Evolutionary conservation across 2,329 filamentous ascomycete species (phyloP).

Genomic region (Sporothrix brasiliensis): DNA sequence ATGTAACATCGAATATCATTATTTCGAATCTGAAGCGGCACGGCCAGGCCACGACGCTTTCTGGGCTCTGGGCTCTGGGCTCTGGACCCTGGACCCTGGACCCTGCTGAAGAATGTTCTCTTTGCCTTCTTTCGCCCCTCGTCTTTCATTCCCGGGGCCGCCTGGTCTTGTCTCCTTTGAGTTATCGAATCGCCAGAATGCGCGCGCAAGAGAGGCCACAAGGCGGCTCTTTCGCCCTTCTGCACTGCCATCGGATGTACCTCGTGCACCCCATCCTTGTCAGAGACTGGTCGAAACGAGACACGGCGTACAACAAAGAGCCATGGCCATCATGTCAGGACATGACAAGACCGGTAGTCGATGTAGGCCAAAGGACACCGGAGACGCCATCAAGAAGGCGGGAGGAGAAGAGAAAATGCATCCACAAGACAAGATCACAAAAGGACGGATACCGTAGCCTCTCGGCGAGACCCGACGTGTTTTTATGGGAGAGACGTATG

Average conservation of each 20-base stretch:
- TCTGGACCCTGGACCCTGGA: conserved; percentile 6
- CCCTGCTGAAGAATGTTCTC: not conserved
- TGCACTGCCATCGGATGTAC: no score
- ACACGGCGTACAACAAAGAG: not conserved
- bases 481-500: not conserved
- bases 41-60: not conserved
- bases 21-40: not conserved
- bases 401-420: not conserved
- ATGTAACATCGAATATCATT: not conserved
- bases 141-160: not conserved
- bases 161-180: not conserved
- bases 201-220: not conserved
- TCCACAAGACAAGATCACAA: not conserved
- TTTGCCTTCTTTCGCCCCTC: not conserved
- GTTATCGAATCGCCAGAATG: not conserved
- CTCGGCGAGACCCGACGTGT: conserved; percentile 17
- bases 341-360: not conserved
- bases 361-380: not conserved
- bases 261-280: no score
- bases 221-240: not conserved
- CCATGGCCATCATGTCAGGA: not conserved
- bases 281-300: not conserved
- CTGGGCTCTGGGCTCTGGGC: not conserved
- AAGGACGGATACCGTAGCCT: not conserved
- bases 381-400: not conserved